Conservation (phyloP, 768 basidiomycete genomes). For the Kwoniella dendrophila region DNA sequence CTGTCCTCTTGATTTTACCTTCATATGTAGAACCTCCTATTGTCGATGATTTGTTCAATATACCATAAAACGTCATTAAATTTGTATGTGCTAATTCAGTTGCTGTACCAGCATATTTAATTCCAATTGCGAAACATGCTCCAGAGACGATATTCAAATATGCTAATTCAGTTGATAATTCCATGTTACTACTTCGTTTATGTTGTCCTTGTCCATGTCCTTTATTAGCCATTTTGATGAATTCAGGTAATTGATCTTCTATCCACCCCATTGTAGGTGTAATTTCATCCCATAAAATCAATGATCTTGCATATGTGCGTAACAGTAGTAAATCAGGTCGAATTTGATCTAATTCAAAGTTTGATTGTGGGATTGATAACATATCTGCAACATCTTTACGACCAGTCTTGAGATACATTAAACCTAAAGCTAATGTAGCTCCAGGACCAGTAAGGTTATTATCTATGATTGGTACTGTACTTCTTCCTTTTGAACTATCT, state of each 20-base stretch:
- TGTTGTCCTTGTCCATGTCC: slow-evolving; percentile 22
- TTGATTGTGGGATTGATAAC: slow-evolving; percentile 77
- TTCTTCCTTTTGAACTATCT: slow-evolving; percentile 34
- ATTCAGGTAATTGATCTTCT: slow-evolving; percentile 66
- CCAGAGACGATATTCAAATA: slow-evolving; percentile 90
- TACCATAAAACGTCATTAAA: slow-evolving; percentile 78
- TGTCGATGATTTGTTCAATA: slow-evolving; percentile 58
- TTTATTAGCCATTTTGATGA: slow-evolving; percentile 66
- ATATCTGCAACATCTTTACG: slow-evolving; percentile 84
- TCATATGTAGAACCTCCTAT: slow-evolving; percentile 74
- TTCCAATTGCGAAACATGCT: slow-evolving; percentile 83
- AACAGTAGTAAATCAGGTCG: slow-evolving; percentile 85
- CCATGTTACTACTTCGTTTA: slow-evolving; percentile 61
- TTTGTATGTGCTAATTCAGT: slow-evolving; percentile 82
- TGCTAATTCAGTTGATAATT: slow-evolving; percentile 72
- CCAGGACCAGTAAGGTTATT: slow-evolving; percentile 88
- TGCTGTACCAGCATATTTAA: slow-evolving; percentile 94
- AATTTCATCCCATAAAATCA: slow-evolving; percentile 87
- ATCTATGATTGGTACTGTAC: slow-evolving; percentile 62
- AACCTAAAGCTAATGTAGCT: slow-evolving; percentile 81
- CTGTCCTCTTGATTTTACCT: slow-evolving; percentile 81
- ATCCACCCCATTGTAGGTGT: slow-evolving; percentile 73
- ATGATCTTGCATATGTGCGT: slow-evolving; percentile 71
- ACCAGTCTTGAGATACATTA: slow-evolving; percentile 89
- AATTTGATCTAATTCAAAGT: slow-evolving; percentile 76